Conservation (phyloP, 1,284 basidiomycete species). For the Ustilago crameri region DNA sequence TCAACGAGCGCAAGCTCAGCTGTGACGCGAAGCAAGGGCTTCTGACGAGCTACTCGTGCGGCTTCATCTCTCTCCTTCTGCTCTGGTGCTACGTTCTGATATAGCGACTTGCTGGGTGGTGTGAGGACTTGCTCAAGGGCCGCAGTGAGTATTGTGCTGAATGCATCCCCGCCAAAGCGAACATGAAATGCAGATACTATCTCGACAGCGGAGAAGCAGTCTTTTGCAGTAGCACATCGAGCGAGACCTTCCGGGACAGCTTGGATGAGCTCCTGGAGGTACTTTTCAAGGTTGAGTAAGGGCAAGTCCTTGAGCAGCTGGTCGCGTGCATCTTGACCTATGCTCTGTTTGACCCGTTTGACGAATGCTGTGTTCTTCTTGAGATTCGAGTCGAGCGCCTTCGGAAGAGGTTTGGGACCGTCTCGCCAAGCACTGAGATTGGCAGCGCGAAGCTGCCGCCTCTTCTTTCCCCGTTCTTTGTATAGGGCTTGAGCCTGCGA, state of each 20-base stretch:
- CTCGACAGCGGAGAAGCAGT: slow-evolving; percentile 85
- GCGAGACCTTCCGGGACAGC: slow-evolving; percentile 85
- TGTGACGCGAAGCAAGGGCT: slow-evolving; percentile 84
- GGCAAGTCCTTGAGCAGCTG: slow-evolving; percentile 78
- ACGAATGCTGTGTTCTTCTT: slow-evolving; percentile 67
- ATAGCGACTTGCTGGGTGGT: slow-evolving; percentile 70
- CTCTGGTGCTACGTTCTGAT: slow-evolving; percentile 75
- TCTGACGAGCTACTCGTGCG: slow-evolving; percentile 80
- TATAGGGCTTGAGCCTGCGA: slow-evolving; percentile 24
- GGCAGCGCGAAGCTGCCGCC: slow-evolving; percentile 39
- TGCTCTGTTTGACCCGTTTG: slow-evolving; percentile 59
- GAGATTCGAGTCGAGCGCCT: slow-evolving; percentile 61
- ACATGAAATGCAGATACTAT: slow-evolving; percentile 88
- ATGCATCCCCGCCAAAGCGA: slow-evolving; percentile 79
- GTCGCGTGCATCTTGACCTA: slow-evolving; percentile 69
- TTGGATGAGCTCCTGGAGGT: slow-evolving; percentile 91
- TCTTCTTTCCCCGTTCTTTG: slow-evolving; percentile 54
- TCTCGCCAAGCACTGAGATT: slow-evolving; percentile 50
- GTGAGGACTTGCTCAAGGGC: slow-evolving; percentile 76
- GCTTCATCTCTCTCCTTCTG: slow-evolving; percentile 94
- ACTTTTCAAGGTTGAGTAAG: slow-evolving; percentile 89
- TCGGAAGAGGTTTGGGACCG: slow-evolving; percentile 30
- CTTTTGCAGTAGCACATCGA: slow-evolving; percentile 86
- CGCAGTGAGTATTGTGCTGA: slow-evolving; percentile 79
- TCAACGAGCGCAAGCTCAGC: slow-evolving; percentile 90